Evolutionary conservation across 768 basidiomycete genomes (phyloP), one percentile per base, ranked within the genome.

Genomic region (Mycena amicta): DNA sequence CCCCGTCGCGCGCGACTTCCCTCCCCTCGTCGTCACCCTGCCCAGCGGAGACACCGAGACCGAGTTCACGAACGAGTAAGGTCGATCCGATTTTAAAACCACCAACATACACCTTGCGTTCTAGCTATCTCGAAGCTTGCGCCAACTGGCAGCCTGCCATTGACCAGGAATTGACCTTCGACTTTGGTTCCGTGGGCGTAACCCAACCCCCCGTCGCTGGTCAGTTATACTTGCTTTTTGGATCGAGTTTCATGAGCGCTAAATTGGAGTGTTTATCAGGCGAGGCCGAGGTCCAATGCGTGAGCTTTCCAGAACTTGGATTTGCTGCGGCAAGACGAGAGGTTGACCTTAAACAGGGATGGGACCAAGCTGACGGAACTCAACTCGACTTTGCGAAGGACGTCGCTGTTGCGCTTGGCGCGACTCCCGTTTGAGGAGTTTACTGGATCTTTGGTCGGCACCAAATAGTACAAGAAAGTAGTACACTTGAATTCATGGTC

Each of bases 391-490:
- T 49, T n/a, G 47, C 47, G 25, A 4, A 5, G 13, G 47, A 25
- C 27, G 47, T 49, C 12, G 47, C 47, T 13, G 25, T 26, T 13
- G 23, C 47, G 25, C 47, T 49, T 12, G 23, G 28, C 15, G 30
- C 33, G 26, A 23, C 27, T 20, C 56, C 45, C 40, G 56, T 29
- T 52, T 33, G 50, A 31, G n/a, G n/a, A n/a, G n/a, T n/a, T n/a
- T n/a, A n/a, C n/a, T n/a, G n/a, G n/a, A n/a, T n/a, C n/a, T n/a
- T n/a, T n/a, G n/a, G n/a, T n/a, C n/a, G n/a, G n/a, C n/a, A n/a
- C n/a, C n/a, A n/a, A n/a, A n/a, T n/a, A n/a, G 33, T 37, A 37
- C 33, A 37, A 37, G 33, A 37, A 37, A 37, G 18, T 18, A 37
- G 18, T 8, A 37, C 8, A 8, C 33, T 18, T 8, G 33, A 18